Evolutionary conservation across 208 protist species (phyloP).

Genomic region (Leishmania martiniquensis): DNA sequence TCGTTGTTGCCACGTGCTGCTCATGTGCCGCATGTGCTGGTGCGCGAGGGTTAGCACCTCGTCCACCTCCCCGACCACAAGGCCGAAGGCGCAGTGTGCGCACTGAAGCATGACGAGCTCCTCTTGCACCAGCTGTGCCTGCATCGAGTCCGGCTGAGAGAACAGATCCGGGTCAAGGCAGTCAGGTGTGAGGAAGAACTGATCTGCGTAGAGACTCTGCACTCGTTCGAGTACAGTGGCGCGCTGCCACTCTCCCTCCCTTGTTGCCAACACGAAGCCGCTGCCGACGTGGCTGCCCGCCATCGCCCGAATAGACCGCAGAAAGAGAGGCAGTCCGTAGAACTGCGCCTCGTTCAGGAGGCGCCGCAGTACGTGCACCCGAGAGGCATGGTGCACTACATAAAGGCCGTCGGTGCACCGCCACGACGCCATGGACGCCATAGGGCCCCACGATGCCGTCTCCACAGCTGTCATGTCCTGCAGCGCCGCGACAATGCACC

Average conservation of each 20-base stretch:
- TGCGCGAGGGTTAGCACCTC: slow-evolving; percentile 57
- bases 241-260: slow-evolving; percentile 10
- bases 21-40: slow-evolving; percentile 22
- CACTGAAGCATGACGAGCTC: slow-evolving; percentile 65
- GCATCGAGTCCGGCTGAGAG: slow-evolving; percentile 40
- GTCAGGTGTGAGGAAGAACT: slow-evolving; percentile 62
- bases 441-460: slow-evolving; percentile 53
- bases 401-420: slow-evolving; percentile 64
- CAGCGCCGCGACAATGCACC: slow-evolving; percentile 33
- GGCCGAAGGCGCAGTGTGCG: slow-evolving; percentile 58
- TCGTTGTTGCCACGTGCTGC: slow-evolving; percentile 19
- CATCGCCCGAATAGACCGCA: slow-evolving; percentile 73
- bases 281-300: background rate
- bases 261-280: background rate
- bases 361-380: slow-evolving; percentile 34
- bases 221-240: slow-evolving; percentile 15
- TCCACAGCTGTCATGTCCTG: slow-evolving; percentile 29
- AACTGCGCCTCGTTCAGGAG: slow-evolving; percentile 65
- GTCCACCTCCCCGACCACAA: slow-evolving; percentile 81
- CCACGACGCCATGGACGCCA: slow-evolving; percentile 44
- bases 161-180: slow-evolving; percentile 56
- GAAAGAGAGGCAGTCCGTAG: slow-evolving; percentile 86
- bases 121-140: slow-evolving; percentile 71
- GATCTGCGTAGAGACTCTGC: slow-evolving; percentile 22
- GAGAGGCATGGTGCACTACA: slow-evolving; percentile 47